A percentile compares a stretch with the other conserved stretches of the same genome.
These are phyloP conservation scores for Hemileccinum impolitum DNA, from an alignment of 768 basidiomycete genomes.

Conservation along the genomic window DNA sequence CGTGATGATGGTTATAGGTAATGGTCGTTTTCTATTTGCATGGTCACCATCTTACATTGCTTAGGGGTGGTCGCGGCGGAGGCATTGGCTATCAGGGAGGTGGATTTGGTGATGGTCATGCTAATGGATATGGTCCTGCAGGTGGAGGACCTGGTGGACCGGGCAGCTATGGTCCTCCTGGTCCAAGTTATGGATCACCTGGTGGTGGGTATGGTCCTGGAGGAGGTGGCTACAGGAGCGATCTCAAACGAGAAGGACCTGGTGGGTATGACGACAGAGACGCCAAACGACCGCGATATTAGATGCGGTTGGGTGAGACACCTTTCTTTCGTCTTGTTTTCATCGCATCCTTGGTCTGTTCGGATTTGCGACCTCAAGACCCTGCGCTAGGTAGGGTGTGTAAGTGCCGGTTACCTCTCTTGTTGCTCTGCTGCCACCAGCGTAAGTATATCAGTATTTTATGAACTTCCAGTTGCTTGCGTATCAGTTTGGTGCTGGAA, in stretches of 20 bases:
- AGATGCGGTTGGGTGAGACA: conserved; percentile 40
- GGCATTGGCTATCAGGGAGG: conserved; percentile 70
- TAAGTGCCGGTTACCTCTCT: conserved; percentile 29
- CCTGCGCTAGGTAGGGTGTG: conserved; percentile 33
- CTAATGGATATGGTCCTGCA: conserved; percentile 55
- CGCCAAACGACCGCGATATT: conserved; percentile 78
- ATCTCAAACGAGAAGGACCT: conserved; percentile 72
- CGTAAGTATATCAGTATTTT: conserved; percentile 37
- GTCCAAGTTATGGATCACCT: conserved; percentile 42
- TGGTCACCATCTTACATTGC: conserved; percentile 16
- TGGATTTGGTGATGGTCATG: conserved; percentile 51
- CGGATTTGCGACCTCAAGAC: conserved; percentile 24
- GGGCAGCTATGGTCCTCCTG: conserved; percentile 41
- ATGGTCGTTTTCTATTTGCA: conserved; percentile 1
- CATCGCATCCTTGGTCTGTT: conserved; percentile 20
- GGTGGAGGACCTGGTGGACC: conserved; percentile 40
- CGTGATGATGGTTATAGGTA: conserved; percentile 53
- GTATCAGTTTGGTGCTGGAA: conserved; percentile 4
- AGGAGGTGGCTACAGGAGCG: conserved; percentile 62
- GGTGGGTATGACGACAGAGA: conserved; percentile 83
- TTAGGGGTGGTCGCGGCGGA: conserved; percentile 62
- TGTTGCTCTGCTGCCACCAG: conserved; percentile 28
- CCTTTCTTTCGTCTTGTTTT: conserved; percentile 25
- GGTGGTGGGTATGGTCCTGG: conserved; percentile 43
- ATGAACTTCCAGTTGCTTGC: conserved; percentile 1